A percentile compares a stretch with the other conserved stretches of the same genome.
Evolutionary conservation across 306 rosid genomes (phyloP).

Genomic region (Comarum palustre): DNA sequence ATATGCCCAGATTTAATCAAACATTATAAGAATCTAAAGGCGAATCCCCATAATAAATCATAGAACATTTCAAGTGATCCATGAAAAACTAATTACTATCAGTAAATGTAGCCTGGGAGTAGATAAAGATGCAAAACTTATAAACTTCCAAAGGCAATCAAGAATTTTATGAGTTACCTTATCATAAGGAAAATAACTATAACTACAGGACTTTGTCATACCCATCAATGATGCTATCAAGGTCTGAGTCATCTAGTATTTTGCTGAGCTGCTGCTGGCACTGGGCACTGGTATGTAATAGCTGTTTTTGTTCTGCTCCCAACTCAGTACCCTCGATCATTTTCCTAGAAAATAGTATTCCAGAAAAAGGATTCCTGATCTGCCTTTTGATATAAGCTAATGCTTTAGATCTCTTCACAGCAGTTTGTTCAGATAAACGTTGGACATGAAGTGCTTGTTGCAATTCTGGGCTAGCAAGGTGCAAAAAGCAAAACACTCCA

Average conservation of each 20-base stretch:
- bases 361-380: slow-evolving; percentile 61
- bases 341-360: slow-evolving; percentile 59
- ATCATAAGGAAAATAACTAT: neutral
- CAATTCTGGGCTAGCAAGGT: slow-evolving; percentile 85
- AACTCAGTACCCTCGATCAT: slow-evolving; percentile 73
- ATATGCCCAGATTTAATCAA: neutral
- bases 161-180: neutral
- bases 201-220: slow-evolving; percentile 30
- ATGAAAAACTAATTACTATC: neutral
- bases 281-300: slow-evolving; percentile 61
- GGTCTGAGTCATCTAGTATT: slow-evolving; percentile 84
- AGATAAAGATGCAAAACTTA: neutral
- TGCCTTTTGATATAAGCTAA: slow-evolving; percentile 75
- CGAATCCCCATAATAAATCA: neutral
- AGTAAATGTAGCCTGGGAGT: neutral
- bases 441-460: slow-evolving; percentile 83
- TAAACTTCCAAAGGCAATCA: neutral
- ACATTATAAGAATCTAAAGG: neutral
- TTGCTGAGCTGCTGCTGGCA: slow-evolving; percentile 89
- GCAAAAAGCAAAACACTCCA: slow-evolving; percentile 93
- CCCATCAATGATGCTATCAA: slow-evolving; percentile 87
- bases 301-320: slow-evolving; percentile 62
- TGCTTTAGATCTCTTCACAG: slow-evolving; percentile 72
- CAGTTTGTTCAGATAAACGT: slow-evolving; percentile 75
- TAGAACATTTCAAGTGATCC: neutral